Base-by-base conservation (phyloP, 169 alveolate genomes). In the Plasmodium gallinaceum region DNA sequence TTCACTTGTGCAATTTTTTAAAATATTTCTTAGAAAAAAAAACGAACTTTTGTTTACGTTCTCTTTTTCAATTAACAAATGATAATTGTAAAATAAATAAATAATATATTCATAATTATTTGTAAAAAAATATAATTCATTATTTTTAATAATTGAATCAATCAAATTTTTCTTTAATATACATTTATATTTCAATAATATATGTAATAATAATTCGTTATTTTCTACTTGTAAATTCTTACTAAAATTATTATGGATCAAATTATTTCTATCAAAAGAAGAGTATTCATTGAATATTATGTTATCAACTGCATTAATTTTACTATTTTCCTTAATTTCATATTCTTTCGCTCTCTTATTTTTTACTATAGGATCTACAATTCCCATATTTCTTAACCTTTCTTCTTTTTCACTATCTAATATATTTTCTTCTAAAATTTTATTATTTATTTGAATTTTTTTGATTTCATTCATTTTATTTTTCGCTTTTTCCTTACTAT, bases 21-120 rank as follows among this genome's bases (percentile, higher is more conserved):
- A 43, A 54, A 83, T 83, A 20, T 57, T 22, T 7, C 46, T 68
- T 16, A 83, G 20, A 32, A 66, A 83, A n/a, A 39, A 62, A 61
- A 5, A 22, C 22, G 74, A 66, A 46, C 91, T 83, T 5, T 51
- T 14, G 20, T 52, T 51, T 22, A 83, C 12, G 6, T 69, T 42
- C 10, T 66, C 71, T 48, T 12, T 46, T 1, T 54, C 80, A 8
- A 83, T 24, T 26, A 83, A 61, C 22, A 83, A 10, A 46, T 83
- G 91, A 43, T 68, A 83, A 68, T 83, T 83, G 20, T 58, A 83
- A 69, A 83, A 83, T 54, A 83, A 39, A 69, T 54, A 83, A 58
- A 83, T 83, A 0, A 69, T 73, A 57, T 69, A 83, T 26, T 83
- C 86, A 46, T 43, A 66, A 48, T 62, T 83, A 43, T 83, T 68